Evolutionary conservation across 192 early-diverging fungal genomes (phyloP).

Genomic region (Piromyces sp.): DNA sequence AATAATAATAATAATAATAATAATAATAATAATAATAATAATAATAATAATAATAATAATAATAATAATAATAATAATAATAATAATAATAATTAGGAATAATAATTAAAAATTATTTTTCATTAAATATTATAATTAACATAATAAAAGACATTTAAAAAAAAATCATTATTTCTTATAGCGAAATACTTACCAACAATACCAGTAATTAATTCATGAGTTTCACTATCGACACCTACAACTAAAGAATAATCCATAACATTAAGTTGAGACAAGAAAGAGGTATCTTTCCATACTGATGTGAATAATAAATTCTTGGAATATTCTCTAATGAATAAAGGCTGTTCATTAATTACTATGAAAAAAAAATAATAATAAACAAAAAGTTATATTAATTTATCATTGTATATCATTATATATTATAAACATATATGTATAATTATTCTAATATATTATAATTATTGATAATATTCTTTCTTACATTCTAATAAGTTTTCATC

Average conservation of each 20-base stretch:
- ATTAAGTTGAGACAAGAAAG: slow-evolving; percentile 80
- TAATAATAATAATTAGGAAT: too few relatives aligned
- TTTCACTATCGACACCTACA: slow-evolving; percentile 77
- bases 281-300: slow-evolving; percentile 83
- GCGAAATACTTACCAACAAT: slow-evolving; percentile 56
- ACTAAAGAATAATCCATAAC: slow-evolving; percentile 97
- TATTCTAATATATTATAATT: too few relatives aligned
- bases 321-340: slow-evolving; percentile 79
- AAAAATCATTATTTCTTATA: too few relatives aligned
- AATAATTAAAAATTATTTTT: too few relatives aligned
- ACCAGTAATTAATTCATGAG: slow-evolving; percentile 81
- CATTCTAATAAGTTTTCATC: slow-evolving; percentile 87
- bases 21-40: too few relatives aligned
- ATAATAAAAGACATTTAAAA: too few relatives aligned
- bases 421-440: too few relatives aligned
- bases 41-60: too few relatives aligned
- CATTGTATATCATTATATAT: too few relatives aligned
- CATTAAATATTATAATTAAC: too few relatives aligned
- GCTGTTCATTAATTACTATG: slow-evolving; percentile 59
- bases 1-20: too few relatives aligned
- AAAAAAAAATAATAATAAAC: not conserved
- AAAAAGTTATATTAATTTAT: not conserved
- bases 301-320: slow-evolving; percentile 67
- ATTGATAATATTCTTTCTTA: slow-evolving; percentile 11
- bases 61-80: too few relatives aligned